Evolutionary conservation across 1,139 yeast species (phyloP), one percentile per base, ranked within the genome.

Genomic region (Lodderomyces pseudojiufengensis): DNA sequence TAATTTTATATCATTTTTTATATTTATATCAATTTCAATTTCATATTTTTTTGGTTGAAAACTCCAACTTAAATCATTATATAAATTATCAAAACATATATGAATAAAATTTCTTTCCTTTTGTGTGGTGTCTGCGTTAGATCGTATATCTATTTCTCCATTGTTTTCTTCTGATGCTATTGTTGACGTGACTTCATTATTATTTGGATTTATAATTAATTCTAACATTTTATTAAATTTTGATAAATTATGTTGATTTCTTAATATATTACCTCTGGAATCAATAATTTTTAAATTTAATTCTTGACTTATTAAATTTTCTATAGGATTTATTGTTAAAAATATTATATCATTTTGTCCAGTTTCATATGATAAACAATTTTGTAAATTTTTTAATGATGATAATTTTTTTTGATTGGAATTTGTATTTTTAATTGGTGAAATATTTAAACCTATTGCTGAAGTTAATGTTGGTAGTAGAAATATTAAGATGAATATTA

Each of bases 31-130:
- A 26, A 69, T 36, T 39, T 62, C 62, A 13, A 70, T 51, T 32
- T 70, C 73, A 29, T 55, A 52, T 3, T 48, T 30, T 24, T 44
- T 40, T 5, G 72, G 68, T 14, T 51, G 48, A 46, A 66, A 70
- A 15, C 71, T 59, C 74, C 74, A 70, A 10, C 70, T 63, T 44
- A 61, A 61, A 46, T 70, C 76, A 34, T 50, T 50, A 48, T 61
- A 69, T 24, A 68, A 39, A 44, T 70, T 70, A 48, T 70, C 73
- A 47, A 69, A 68, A 46, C 76, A 70, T 20, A 70, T 52, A 42
- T 65, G 57, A 14, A 69, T 55, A 7, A 31, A 11, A 10, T 31
- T 31, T 10, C 23, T 12, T n/a, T 11, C 5, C 7, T 18, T 18
- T 18, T 5, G 20, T 18, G 5, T 5, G 7, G 5, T 18, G 5